These are phyloP conservation scores for Helotiales sp. DNA, from an alignment of 2,329 filamentous ascomycete species.

Conservation along the genomic window DNA sequence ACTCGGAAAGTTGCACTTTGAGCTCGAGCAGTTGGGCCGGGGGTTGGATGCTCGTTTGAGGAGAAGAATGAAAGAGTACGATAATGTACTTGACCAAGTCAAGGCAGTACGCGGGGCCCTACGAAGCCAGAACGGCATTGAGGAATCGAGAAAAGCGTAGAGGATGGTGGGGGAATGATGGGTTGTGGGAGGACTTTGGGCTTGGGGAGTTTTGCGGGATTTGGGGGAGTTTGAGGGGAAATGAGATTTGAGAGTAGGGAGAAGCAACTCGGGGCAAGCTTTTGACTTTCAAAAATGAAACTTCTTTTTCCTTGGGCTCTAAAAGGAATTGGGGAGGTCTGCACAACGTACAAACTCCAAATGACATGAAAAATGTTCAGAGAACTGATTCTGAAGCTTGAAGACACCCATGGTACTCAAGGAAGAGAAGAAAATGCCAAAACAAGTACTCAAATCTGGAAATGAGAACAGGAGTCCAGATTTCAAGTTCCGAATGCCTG, in stretches of 20 bases:
- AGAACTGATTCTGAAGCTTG: too few species aligned
- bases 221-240: background rate
- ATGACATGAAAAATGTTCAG: background rate
- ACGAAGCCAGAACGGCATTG: background rate
- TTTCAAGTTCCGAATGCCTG: too few species aligned
- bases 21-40: background rate
- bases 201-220: background rate
- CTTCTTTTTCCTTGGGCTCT: background rate
- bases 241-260: background rate
- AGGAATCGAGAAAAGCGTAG: background rate
- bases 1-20: constrained; percentile 3
- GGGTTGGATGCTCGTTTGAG: background rate
- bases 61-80: too few species aligned
- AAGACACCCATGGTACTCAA: too few species aligned
- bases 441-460: too few species aligned
- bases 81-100: too few species aligned
- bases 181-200: background rate
- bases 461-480: too few species aligned
- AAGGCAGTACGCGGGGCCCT: background rate
- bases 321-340: background rate
- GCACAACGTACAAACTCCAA: background rate
- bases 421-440: too few species aligned
- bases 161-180: background rate
- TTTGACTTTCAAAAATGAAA: background rate
- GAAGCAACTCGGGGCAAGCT: background rate